A percentile compares a stretch with the other conserved stretches of the same genome.
phyloP scores from a whole-genome alignment of 2,329 filamentous ascomycete genomes.

The Talaromyces amestolkiae region DNA sequence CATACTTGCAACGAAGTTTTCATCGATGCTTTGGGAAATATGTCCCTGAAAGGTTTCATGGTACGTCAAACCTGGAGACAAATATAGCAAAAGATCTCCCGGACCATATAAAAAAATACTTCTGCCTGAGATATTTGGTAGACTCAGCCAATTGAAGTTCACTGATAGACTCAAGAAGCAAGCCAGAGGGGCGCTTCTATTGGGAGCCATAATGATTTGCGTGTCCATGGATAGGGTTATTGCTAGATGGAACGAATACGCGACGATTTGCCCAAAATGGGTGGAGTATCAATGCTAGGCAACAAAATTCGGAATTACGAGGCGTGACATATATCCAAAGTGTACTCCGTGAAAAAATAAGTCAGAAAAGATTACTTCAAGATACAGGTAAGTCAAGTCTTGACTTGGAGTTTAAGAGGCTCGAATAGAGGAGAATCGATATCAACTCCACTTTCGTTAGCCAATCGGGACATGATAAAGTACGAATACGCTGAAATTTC shows the following conservation, averaged over 20 bases:
- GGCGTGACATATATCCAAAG: background rate
- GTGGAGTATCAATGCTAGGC: background rate
- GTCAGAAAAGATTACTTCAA: background rate
- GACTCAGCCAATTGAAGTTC: background rate
- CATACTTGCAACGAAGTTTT: background rate
- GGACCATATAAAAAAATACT: background rate
- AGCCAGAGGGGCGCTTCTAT: background rate
- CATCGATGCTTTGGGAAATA: background rate
- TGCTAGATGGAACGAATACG: background rate
- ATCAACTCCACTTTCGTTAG: background rate
- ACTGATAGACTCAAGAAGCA: background rate
- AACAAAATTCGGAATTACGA: background rate
- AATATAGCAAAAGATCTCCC: background rate
- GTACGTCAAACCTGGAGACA: background rate
- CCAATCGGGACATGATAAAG: background rate
- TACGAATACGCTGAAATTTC: conserved; percentile 21
- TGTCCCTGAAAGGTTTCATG: background rate
- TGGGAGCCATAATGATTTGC: background rate
- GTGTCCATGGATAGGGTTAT: background rate
- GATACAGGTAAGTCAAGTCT: background rate
- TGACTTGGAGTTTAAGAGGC: background rate
- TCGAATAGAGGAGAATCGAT: background rate
- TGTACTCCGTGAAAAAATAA: background rate
- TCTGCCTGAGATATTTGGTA: background rate
- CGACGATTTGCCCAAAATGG: background rate